Evolutionary conservation across 345 rosid genomes (phyloP).

Genomic region (Chamaenerion angustifolium): DNA sequence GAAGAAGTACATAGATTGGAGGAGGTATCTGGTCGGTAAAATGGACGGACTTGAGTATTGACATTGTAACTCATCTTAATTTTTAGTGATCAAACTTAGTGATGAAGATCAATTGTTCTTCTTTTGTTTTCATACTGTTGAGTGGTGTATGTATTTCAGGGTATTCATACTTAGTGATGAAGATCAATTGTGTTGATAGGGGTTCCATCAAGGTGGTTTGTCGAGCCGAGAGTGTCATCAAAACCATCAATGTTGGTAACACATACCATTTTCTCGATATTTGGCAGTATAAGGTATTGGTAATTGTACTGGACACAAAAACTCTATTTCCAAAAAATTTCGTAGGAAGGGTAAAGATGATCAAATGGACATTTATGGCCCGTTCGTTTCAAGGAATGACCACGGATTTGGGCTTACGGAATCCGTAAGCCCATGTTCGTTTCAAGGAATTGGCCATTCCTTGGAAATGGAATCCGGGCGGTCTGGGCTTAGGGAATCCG

Average conservation of each 20-base stretch:
- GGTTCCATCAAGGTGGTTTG: conserved; percentile 87
- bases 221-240: conserved; percentile 85
- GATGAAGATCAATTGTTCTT: neutral
- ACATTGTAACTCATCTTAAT: too few relatives aligned
- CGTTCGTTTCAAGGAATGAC: too few relatives aligned
- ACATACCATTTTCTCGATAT: conserved; percentile 67
- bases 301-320: neutral
- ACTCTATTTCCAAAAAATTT: neutral
- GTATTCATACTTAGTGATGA: conserved; percentile 48
- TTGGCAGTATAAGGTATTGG: conserved; percentile 68
- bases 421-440: too few relatives aligned
- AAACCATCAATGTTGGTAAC: conserved; percentile 91
- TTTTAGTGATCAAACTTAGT: neutral
- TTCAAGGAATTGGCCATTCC: too few relatives aligned
- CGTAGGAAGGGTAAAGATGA: too few relatives aligned
- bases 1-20: conserved; percentile 76
- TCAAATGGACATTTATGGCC: too few relatives aligned
- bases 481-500: too few relatives aligned
- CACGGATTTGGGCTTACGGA: too few relatives aligned
- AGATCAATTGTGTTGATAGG: conserved; percentile 60
- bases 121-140: neutral
- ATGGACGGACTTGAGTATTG: conserved; percentile 53
- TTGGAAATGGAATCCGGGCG: too few relatives aligned
- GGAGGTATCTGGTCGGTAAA: conserved; percentile 42
- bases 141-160: conserved; percentile 21